Base-by-base conservation (phyloP, 2,329 filamentous ascomycete genomes). In the Nigrograna mackinnonii region DNA sequence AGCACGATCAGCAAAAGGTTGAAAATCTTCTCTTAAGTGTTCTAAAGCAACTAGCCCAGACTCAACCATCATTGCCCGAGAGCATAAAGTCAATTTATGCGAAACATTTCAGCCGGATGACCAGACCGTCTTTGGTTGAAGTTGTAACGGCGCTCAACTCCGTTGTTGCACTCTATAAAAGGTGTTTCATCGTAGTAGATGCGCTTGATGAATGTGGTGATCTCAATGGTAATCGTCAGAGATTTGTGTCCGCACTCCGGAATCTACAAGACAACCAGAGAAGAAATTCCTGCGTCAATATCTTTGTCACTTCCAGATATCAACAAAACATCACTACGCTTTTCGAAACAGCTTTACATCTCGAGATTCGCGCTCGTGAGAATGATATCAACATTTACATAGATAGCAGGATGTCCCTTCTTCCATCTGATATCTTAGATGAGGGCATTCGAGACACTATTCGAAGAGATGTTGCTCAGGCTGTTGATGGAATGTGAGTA, bases 41-140 rank as follows among this genome's bases (percentile, higher is more conserved):
- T n/a, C 22, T 67, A 2, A 63, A 61, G 26, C 68, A 70, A 32
- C 54, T 70, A 48, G 61, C 34, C 17, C 40, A 7, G 22, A 22
- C 19, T 7, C 19, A 37, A 42, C 48, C 61, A 3, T 36, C 31
- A n/a, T 22, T 58, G 13, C 41, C 49, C 7, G 39, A 46, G 5
- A 35, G 22, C 26, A 37, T 62, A 4, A 49, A 47, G 50, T 6
- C 30, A 11, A 47, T 66, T 14, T 54, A 66, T 45, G 31, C 55
- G 7, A 11, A 36, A 12, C 52, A 62, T 45, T 35, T 34, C n/a
- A 32, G 26, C 4, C 39, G 43, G 28, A 33, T 36, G 22, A 64
- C 57, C 9, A 32, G 47, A 22, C 59, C 59, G 4, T 50, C 37
- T 21, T 21, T 46, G 22, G 38, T 49, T 7, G 60, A 66, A 30